These are phyloP conservation scores for Irineochytrium annulatum DNA, from an alignment of 192 early-diverging fungal species.

Conservation along the genomic window DNA sequence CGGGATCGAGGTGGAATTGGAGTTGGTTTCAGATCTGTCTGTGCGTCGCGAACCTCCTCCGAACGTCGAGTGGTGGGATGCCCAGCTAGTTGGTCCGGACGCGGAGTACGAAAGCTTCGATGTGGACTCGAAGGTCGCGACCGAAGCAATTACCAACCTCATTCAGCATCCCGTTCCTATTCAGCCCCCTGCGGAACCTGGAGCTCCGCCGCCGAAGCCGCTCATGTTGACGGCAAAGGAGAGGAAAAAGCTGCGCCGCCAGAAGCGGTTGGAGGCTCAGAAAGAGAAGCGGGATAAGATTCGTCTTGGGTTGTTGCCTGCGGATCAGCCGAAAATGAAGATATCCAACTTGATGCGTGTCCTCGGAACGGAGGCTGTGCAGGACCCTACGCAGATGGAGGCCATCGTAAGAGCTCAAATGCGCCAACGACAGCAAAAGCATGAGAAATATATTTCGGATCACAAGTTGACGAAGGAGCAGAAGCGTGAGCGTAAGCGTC, in stretches of 20 bases:
- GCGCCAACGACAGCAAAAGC: slow-evolving; percentile 69
- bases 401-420: slow-evolving; percentile 86
- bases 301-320: slow-evolving; percentile 83
- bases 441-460: slow-evolving; percentile 78
- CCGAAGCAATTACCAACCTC: slow-evolving; percentile 61
- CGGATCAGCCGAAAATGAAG: slow-evolving; percentile 88
- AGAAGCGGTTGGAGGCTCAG: slow-evolving; percentile 75
- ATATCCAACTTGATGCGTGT: slow-evolving; percentile 94
- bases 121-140: slow-evolving; percentile 28
- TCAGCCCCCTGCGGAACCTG: slow-evolving; percentile 66
- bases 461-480: slow-evolving; percentile 87
- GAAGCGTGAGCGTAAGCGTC: slow-evolving; percentile 65
- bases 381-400: slow-evolving; percentile 93
- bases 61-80: slow-evolving; percentile 97
- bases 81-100: slow-evolving; percentile 64
- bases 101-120: slow-evolving; percentile 64
- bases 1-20: slow-evolving; percentile 70
- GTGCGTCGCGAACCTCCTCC: slow-evolving; percentile 70
- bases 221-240: slow-evolving; percentile 86
- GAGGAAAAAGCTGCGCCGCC: slow-evolving; percentile 87
- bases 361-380: slow-evolving; percentile 89
- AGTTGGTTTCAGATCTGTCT: slow-evolving; percentile 64
- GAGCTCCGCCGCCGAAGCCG: slow-evolving; percentile 52
- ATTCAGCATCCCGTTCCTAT: slow-evolving; percentile 87
- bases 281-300: slow-evolving; percentile 95